Evolutionary conservation across 108 stramenopile species (phyloP).

Genomic region (Nitzschia palea): DNA sequence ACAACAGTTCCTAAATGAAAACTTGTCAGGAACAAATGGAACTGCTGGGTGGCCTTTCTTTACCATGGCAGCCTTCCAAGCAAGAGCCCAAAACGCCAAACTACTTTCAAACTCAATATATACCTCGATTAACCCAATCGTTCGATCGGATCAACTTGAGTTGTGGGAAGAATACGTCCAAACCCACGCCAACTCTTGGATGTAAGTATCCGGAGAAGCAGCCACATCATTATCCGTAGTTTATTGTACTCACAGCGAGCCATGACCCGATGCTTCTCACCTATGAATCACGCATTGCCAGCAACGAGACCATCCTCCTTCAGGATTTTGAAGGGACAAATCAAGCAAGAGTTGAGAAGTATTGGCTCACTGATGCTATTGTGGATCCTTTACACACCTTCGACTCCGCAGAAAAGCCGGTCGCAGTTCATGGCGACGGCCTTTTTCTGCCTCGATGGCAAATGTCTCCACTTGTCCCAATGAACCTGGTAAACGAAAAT

Average conservation of each 20-base stretch:
- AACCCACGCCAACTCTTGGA: slow-evolving; percentile 10
- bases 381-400: slow-evolving; percentile 13
- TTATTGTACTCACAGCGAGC: too few relatives aligned
- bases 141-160: background rate
- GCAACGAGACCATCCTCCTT: too few relatives aligned
- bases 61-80: slow-evolving; percentile 6
- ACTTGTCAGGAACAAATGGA: background rate
- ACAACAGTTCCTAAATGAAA: background rate
- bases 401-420: background rate
- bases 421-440: background rate
- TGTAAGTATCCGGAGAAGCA: too few relatives aligned
- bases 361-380: slow-evolving; percentile 1
- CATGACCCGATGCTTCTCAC: too few relatives aligned
- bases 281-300: background rate
- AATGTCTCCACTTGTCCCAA: background rate
- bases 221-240: too few relatives aligned
- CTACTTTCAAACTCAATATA: background rate
- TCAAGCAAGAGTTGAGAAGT: background rate
- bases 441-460: slow-evolving; percentile 15
- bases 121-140: slow-evolving; percentile 4
- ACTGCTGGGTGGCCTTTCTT: slow-evolving; percentile 1
- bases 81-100: slow-evolving; percentile 2
- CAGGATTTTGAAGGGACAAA: background rate
- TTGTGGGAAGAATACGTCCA: slow-evolving; percentile 11
- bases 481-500: slow-evolving; percentile 8